These are phyloP conservation scores for Actinomortierella ambigua DNA, from an alignment of 371 early-diverging fungal species.

Conservation along the genomic window DNA sequence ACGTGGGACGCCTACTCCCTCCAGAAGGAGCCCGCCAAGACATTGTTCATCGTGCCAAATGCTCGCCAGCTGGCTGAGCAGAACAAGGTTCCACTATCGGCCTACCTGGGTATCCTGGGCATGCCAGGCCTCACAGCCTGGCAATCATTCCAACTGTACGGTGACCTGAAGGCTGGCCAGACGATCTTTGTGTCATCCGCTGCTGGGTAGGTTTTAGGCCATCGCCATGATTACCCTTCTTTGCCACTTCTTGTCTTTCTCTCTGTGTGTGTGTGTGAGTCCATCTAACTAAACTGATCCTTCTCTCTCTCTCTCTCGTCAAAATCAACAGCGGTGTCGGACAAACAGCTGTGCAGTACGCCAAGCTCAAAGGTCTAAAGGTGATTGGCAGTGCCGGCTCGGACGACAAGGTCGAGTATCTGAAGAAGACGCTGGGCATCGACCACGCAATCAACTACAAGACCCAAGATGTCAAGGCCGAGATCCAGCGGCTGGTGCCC, in stretches of 20 bases:
- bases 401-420: slow-evolving; percentile 59
- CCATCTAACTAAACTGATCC: no score
- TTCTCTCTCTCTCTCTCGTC: no score
- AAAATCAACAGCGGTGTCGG: slow-evolving; percentile 75
- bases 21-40: slow-evolving; percentile 29
- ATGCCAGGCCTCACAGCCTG: slow-evolving; percentile 56
- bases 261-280: no score
- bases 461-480: slow-evolving; percentile 46
- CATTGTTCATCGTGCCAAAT: slow-evolving; percentile 27
- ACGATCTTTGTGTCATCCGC: slow-evolving; percentile 63
- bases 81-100: slow-evolving; percentile 24
- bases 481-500: slow-evolving; percentile 49
- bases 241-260: no score
- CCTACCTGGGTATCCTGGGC: slow-evolving; percentile 52
- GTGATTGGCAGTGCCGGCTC: slow-evolving; percentile 32
- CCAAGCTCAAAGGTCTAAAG: slow-evolving; percentile 19
- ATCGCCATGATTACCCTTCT: no score
- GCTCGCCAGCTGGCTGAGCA: slow-evolving; percentile 43
- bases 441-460: slow-evolving; percentile 74
- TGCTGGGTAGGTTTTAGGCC: slow-evolving; percentile 51
- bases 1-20: slow-evolving; percentile 63
- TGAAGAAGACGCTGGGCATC: slow-evolving; percentile 49
- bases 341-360: slow-evolving; percentile 67
- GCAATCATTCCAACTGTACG: slow-evolving; percentile 40
- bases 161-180: slow-evolving; percentile 69